These are phyloP conservation scores for Rhodotorula sp. DNA, from an alignment of 1,284 basidiomycete genomes.

Conservation along the genomic window DNA sequence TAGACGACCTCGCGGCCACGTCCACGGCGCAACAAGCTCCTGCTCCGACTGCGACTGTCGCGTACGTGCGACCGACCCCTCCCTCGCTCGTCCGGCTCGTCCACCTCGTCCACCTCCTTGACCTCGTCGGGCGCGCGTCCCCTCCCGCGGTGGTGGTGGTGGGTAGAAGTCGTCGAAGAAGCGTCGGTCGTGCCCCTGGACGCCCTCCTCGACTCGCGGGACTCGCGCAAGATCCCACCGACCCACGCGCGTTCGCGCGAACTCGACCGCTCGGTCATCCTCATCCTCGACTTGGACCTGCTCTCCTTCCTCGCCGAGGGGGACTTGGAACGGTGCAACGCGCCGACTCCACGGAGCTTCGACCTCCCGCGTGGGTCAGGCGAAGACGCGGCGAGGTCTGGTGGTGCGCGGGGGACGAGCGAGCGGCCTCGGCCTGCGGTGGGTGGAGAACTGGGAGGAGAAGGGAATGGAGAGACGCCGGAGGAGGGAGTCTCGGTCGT, in stretches of 20 bases:
- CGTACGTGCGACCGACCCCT: conserved; percentile 2
- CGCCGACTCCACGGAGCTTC: conserved; percentile 21
- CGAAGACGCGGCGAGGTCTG: not conserved
- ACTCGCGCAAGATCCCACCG: not conserved
- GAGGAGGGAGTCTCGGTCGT: conserved; percentile 26
- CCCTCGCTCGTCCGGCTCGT: conserved; percentile 15
- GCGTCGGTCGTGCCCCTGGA: not conserved
- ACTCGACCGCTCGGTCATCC: not conserved
- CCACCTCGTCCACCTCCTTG: conserved; percentile 14
- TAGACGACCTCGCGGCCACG: conserved; percentile 13
- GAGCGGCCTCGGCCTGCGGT: conserved; percentile 33
- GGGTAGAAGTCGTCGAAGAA: too few species aligned
- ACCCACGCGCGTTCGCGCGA: conserved; percentile 1
- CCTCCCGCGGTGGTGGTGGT: conserved; percentile 2
- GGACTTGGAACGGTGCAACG: conserved; percentile 18
- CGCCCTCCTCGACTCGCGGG: too few species aligned
- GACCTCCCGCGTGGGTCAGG: conserved; percentile 22
- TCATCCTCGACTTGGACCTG: not conserved
- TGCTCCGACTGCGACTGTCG: conserved; percentile 13
- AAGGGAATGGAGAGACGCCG: conserved; percentile 22
- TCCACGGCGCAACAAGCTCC: conserved; percentile 4
- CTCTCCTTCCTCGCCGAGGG: conserved; percentile 6
- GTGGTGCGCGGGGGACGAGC: not conserved
- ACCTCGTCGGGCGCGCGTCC: not conserved
- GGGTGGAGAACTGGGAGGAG: conserved; percentile 25